Percentiles rank a stretch among this genome's conserved stretches.
phyloP scores from a whole-genome alignment of 1,284 basidiomycete species.

The Tilletia setariae region DNA sequence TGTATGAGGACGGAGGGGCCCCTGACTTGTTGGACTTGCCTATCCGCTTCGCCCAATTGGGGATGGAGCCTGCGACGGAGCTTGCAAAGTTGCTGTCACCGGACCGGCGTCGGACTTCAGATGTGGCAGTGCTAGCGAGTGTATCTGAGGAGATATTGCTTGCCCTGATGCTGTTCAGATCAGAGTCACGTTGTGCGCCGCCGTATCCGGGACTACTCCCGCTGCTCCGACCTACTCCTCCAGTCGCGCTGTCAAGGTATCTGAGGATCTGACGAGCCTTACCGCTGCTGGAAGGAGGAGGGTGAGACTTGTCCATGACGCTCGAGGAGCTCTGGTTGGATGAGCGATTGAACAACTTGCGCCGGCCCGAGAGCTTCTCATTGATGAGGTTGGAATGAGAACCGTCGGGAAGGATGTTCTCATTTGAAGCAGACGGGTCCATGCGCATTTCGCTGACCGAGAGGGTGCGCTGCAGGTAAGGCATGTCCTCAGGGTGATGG shows the following conservation, averaged over 20 bases:
- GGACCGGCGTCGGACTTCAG: slow-evolving; percentile 1
- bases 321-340: slow-evolving; percentile 6
- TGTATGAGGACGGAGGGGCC: not conserved
- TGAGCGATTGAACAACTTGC: slow-evolving; percentile 4
- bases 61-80: slow-evolving; percentile 11
- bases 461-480: not conserved
- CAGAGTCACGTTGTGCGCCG: not conserved
- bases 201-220: not conserved
- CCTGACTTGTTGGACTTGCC: not conserved
- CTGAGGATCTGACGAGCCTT: slow-evolving; percentile 13
- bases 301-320: not conserved
- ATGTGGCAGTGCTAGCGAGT: not conserved
- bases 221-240: not conserved
- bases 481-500: not conserved
- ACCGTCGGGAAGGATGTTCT: not conserved
- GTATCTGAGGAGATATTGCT: slow-evolving; percentile 9
- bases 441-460: slow-evolving; percentile 8
- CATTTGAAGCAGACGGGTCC: not conserved
- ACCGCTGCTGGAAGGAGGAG: slow-evolving; percentile 5
- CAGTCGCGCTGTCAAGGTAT: slow-evolving; percentile 7
- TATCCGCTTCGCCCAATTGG: not conserved
- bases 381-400: not conserved
- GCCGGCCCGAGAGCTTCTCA: not conserved
- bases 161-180: slow-evolving; percentile 9
- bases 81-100: slow-evolving; percentile 2